Percentiles rank a stretch among this genome's conserved stretches.
phyloP scores from a whole-genome alignment of 179 eudicot genomes.

The Camellia oleifera region DNA sequence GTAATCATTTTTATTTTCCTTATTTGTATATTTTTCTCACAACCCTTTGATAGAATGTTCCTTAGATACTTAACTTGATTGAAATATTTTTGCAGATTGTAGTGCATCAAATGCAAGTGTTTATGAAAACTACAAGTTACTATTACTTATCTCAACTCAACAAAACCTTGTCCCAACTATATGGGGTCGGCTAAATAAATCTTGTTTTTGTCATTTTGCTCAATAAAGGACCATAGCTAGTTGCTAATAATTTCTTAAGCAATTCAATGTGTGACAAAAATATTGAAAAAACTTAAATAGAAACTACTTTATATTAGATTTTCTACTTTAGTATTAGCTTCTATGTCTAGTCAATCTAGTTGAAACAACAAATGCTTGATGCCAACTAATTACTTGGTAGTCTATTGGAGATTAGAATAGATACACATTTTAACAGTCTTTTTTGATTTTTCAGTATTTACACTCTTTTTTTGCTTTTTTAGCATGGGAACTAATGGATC shows the following conservation, averaged over 20 bases:
- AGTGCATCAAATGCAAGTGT: background rate
- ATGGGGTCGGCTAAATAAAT: background rate
- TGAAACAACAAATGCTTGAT: background rate
- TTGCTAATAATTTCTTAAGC: background rate
- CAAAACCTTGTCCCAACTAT: background rate
- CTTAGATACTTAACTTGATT: background rate
- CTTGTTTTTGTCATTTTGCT: background rate
- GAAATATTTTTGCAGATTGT: background rate
- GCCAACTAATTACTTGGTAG: constrained; percentile 3
- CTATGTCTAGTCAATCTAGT: background rate
- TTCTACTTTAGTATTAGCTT: background rate
- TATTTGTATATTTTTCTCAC: background rate
- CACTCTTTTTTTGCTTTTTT: background rate
- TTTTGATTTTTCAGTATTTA: no score
- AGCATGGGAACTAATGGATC: background rate
- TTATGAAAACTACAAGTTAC: background rate
- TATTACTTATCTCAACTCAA: constrained; percentile 4
- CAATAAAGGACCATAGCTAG: background rate
- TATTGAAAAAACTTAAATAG: background rate
- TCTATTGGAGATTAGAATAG: background rate
- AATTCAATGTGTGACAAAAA: background rate
- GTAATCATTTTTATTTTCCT: background rate
- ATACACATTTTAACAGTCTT: background rate
- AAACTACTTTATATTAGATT: background rate
- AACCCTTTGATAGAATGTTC: background rate